Evolutionary conservation across 331 rosid species (phyloP).

Genomic region (Rosa hybrid): DNA sequence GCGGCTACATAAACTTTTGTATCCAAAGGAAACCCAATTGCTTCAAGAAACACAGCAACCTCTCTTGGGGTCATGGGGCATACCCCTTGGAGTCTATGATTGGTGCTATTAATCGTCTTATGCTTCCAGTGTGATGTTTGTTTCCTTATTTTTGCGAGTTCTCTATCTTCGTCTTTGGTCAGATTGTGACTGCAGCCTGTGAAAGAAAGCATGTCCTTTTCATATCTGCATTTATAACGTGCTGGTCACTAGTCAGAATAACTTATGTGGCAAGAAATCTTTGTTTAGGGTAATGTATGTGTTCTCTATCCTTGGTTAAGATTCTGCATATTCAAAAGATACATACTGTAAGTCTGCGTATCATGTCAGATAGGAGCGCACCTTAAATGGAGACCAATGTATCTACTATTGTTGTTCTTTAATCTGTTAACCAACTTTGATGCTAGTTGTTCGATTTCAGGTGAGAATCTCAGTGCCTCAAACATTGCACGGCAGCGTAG

Average conservation of each 20-base stretch:
- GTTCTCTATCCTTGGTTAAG: neutral
- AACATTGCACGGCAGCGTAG: slow-evolving; percentile 64
- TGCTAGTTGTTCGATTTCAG: slow-evolving; percentile 55
- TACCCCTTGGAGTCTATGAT: slow-evolving; percentile 41
- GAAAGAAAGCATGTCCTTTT: slow-evolving; percentile 81
- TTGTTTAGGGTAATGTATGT: neutral
- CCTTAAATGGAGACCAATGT: slow-evolving; percentile 75
- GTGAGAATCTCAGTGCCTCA: slow-evolving; percentile 45
- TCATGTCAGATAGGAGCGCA: slow-evolving; percentile 1
- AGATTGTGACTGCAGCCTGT: slow-evolving; percentile 69
- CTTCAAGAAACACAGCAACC: slow-evolving; percentile 57
- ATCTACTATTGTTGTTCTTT: slow-evolving; percentile 34
- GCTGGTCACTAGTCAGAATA: neutral
- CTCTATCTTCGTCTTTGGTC: slow-evolving; percentile 35
- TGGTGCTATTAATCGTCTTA: slow-evolving; percentile 46
- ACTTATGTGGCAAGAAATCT: neutral
- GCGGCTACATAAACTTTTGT: slow-evolving; percentile 59
- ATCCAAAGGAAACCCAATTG: slow-evolving; percentile 58
- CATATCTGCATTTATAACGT: slow-evolving; percentile 47
- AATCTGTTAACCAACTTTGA: slow-evolving; percentile 51
- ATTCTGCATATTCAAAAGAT: neutral
- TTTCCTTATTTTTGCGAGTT: slow-evolving; percentile 43
- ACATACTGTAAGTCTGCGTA: neutral
- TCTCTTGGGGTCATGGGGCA: slow-evolving; percentile 90
- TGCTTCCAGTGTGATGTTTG: slow-evolving; percentile 57